These are phyloP conservation scores for Tolypocladium endophyticum DNA, from an alignment of 2,329 filamentous ascomycete genomes.

Conservation along the genomic window DNA sequence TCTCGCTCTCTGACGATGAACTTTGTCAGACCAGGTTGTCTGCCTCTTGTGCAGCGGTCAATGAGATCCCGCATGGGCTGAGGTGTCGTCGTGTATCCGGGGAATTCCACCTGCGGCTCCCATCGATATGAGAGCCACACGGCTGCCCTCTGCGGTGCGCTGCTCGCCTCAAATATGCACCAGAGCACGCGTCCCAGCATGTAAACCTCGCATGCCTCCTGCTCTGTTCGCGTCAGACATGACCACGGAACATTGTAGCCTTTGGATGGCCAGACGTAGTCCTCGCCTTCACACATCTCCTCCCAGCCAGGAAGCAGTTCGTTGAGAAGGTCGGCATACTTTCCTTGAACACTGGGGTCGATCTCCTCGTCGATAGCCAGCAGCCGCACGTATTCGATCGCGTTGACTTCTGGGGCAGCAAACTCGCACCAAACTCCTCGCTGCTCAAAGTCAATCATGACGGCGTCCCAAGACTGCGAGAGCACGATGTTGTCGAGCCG, in stretches of 20 bases:
- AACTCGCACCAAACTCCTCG: slow-evolving; percentile 54
- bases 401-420: slow-evolving; percentile 48
- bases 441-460: slow-evolving; percentile 55
- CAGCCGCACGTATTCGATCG: slow-evolving; percentile 46
- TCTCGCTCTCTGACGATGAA: slow-evolving; percentile 33
- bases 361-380: slow-evolving; percentile 39
- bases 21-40: slow-evolving; percentile 31
- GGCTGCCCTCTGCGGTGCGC: slow-evolving; percentile 44
- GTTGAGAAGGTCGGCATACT: slow-evolving; percentile 30
- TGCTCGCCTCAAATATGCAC: slow-evolving; percentile 52
- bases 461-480: slow-evolving; percentile 30
- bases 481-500: slow-evolving; percentile 50
- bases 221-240: slow-evolving; percentile 37
- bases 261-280: slow-evolving; percentile 33
- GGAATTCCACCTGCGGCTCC: slow-evolving; percentile 47
- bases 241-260: slow-evolving; percentile 49
- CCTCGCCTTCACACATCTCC: slow-evolving; percentile 25
- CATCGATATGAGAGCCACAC: slow-evolving; percentile 49
- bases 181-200: slow-evolving; percentile 52
- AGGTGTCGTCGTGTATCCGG: slow-evolving; percentile 38
- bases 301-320: slow-evolving; percentile 37
- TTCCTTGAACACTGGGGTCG: slow-evolving; percentile 24
- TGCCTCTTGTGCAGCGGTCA: slow-evolving; percentile 39
- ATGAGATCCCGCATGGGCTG: slow-evolving; percentile 34
- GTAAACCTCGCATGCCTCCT: slow-evolving; percentile 49